A percentile compares a stretch with the other conserved stretches of the same genome.
Conservation (phyloP, 1,284 basidiomycete species). For the Pholiota adiposa region DNA sequence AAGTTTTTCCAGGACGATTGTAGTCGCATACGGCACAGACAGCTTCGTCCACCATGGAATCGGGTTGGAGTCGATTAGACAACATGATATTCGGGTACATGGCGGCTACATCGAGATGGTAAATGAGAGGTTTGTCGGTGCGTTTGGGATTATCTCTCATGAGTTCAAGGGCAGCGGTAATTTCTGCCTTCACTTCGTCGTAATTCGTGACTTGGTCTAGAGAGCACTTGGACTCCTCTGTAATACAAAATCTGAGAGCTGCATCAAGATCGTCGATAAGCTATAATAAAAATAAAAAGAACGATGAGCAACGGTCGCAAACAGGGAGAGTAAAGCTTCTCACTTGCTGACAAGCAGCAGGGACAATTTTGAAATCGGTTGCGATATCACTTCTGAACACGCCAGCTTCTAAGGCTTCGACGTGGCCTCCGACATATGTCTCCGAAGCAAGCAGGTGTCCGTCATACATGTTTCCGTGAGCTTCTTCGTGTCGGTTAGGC, state of each 20-base stretch:
- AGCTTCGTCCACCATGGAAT: constrained; percentile 97
- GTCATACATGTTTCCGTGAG: constrained; percentile 91
- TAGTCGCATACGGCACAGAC: constrained; percentile 99
- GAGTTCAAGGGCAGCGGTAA: constrained; percentile 80
- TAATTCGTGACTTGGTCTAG: constrained; percentile 94
- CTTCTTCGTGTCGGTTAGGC: constrained; percentile 97
- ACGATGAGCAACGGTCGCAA: too few relatives aligned
- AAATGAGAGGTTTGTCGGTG: constrained; percentile 93
- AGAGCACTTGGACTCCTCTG: constrained; percentile 84
- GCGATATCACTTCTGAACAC: constrained; percentile 97
- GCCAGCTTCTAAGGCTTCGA: constrained; percentile 97
- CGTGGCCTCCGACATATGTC: constrained; percentile 99
- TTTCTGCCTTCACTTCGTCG: constrained; percentile 87
- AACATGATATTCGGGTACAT: constrained; percentile 99
- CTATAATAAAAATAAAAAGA: constrained; percentile 42
- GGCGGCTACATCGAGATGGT: constrained; percentile 98
- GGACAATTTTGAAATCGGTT: constrained; percentile 95
- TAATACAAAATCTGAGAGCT: constrained; percentile 88
- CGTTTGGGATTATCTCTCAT: constrained; percentile 93
- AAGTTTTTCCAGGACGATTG: constrained; percentile 95
- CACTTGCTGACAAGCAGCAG: constrained; percentile 86
- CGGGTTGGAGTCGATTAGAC: constrained; percentile 97
- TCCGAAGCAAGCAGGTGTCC: constrained; percentile 96
- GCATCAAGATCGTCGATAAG: constrained; percentile 94
- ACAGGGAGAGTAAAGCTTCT: constrained; percentile 7